Percentiles rank a stretch among this genome's conserved stretches.
phyloP scores from a whole-genome alignment of 106 monocot genomes.

The Xerophyta viscosa region DNA sequence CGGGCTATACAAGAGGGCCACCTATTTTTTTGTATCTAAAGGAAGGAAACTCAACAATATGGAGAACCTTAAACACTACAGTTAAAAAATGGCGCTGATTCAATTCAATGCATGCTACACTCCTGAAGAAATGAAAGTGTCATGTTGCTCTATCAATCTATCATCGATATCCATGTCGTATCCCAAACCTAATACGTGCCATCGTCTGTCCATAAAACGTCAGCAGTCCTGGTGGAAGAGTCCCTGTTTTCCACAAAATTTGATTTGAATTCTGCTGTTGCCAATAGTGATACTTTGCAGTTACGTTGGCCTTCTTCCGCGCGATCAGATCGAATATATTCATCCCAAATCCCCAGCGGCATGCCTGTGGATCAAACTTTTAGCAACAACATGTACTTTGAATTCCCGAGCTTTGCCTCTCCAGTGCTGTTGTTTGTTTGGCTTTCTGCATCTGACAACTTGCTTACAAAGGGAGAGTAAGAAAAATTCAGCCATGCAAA shows the following conservation, averaged over 20 bases:
- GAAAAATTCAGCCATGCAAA: constrained; percentile 50
- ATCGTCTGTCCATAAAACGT: constrained; percentile 58
- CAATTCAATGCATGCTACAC: constrained; percentile 20
- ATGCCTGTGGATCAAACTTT: constrained; percentile 65
- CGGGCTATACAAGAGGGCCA: no score
- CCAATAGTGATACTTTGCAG: constrained; percentile 49
- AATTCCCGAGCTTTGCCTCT: constrained; percentile 11
- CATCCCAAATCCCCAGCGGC: constrained; percentile 65
- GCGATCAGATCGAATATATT: constrained; percentile 59
- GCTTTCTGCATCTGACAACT: constrained; percentile 8
- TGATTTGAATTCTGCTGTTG: constrained; percentile 26
- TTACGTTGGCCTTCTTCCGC: constrained; percentile 55
- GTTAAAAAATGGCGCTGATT: neutral
- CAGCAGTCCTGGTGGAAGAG: constrained; percentile 39
- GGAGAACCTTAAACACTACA: neutral
- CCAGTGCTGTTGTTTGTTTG: neutral
- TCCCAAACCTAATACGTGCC: constrained; percentile 59
- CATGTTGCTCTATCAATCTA: constrained; percentile 34
- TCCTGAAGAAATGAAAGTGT: constrained; percentile 21
- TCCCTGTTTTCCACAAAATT: constrained; percentile 42
- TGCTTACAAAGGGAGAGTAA: constrained; percentile 31
- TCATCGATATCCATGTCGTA: constrained; percentile 50
- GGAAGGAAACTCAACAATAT: no score
- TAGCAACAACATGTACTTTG: constrained; percentile 13
- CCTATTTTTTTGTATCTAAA: no score